Base-by-base conservation (phyloP, 306 rosid genomes). In the Cucumis melo region DNA sequence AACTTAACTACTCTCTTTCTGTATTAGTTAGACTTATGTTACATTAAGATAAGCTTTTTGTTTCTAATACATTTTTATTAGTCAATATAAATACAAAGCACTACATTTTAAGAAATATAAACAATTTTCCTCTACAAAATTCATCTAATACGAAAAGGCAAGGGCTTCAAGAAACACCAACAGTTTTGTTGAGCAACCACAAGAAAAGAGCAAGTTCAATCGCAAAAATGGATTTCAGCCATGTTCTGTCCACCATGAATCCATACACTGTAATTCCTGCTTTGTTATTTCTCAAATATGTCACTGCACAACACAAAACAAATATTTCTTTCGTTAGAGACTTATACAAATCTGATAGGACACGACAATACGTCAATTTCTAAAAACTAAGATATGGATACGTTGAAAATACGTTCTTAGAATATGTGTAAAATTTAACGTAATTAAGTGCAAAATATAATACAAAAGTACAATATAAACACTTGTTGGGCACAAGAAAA, bases 211-310 rank as follows among this genome's bases (percentile, higher is more conserved):
- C 92, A 73, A 94, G 77, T 78, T 92, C 88, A 83, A 90, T 82
- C 27, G 82, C 97, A 63, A 92, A 92, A 85, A 92, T 89, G 67
- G 97, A 94, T 82, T 90, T 96, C 44, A 94, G 93, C 97, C 92
- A 92, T 50, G 84, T 79, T 82, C 99, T 86, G 85, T 94, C 99
- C 81, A 90, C 90, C 91, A 78, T 83, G 90, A 88, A 89, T 7
- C 99, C 96, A 20, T 63, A 94, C 73, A 92, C 91, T 60, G 93
- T 88, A 75, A 94, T 88, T 78, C 97, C 96, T 79, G 92, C 93
- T 83, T 82, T 88, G 79, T 94, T 94, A 71, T 90, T 89, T 90
- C 87, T 96, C 87, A 92, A 78, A 82, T 94, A 94, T 76, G 86
- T 80, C 80, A 94, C 99, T 94, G 93, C 90, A 85, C 74, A 39